Evolutionary conservation across 2,329 filamentous ascomycete species (phyloP).

Genomic region (Aspergillus calidoustus): DNA sequence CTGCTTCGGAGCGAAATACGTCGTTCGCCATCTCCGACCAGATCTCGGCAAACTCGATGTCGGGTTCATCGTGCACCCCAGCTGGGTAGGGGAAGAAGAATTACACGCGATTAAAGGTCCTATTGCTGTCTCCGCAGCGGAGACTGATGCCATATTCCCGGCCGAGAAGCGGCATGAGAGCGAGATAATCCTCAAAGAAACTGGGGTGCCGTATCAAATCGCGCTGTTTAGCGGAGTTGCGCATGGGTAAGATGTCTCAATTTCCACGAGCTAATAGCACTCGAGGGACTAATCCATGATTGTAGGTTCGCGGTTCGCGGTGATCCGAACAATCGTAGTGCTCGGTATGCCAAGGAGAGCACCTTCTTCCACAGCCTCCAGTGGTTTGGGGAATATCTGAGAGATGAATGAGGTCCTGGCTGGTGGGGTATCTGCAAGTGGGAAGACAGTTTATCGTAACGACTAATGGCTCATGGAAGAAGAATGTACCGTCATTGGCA

Average conservation of each 20-base stretch:
- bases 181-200: conserved; percentile 53
- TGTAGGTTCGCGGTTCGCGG: neutral
- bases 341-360: neutral
- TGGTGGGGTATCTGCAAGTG: too few relatives aligned
- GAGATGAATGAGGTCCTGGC: neutral
- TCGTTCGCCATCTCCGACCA: conserved; percentile 66
- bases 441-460: too few relatives aligned
- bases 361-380: neutral
- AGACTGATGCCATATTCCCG: conserved; percentile 67
- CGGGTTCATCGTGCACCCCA: conserved; percentile 74
- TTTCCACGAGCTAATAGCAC: neutral
- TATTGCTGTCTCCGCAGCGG: conserved; percentile 64
- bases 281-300: neutral
- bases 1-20: conserved; percentile 55
- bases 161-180: conserved; percentile 65
- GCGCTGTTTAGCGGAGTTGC: conserved; percentile 11
- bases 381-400: conserved; percentile 6
- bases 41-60: conserved; percentile 62
- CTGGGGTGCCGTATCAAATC: conserved; percentile 33
- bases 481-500: too few relatives aligned
- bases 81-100: conserved; percentile 69
- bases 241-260: conserved; percentile 6
- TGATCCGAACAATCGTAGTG: neutral
- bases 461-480: too few relatives aligned
- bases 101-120: conserved; percentile 65